These are phyloP conservation scores for Polyplosphaeria fusca DNA, from an alignment of 495 filamentous ascomycete genomes.

Conservation along the genomic window DNA sequence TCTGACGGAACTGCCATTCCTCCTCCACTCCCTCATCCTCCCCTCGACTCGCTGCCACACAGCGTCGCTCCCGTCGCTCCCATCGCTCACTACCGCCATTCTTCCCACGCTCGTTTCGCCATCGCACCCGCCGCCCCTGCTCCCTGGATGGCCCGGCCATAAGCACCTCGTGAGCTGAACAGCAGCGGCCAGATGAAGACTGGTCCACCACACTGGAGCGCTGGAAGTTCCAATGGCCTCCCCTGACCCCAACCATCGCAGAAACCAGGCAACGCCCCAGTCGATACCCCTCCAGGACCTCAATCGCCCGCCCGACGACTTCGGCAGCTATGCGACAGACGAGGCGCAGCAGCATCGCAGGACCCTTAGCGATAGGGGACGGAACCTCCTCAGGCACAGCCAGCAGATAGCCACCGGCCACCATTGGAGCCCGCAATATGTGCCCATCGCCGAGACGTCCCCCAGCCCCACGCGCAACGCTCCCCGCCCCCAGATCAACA, in stretches of 20 bases:
- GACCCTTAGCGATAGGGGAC: constrained; percentile 41
- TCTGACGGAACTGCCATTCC: neutral
- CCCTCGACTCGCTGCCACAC: neutral
- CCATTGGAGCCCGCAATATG: constrained; percentile 44
- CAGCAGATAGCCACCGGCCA: constrained; percentile 23
- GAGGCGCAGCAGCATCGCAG: constrained; percentile 38
- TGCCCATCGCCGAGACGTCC: constrained; percentile 54
- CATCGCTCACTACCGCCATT: neutral
- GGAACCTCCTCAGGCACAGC: constrained; percentile 35
- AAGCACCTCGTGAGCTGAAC: constrained; percentile 21
- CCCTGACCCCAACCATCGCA: constrained; percentile 50
- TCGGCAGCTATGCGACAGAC: constrained; percentile 33
- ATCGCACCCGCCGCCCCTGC: constrained; percentile 5
- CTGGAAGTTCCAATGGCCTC: constrained; percentile 55
- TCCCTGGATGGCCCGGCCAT: constrained; percentile 3
- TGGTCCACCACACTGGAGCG: constrained; percentile 13
- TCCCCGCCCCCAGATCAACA: constrained; percentile 21
- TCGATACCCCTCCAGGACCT: constrained; percentile 86
- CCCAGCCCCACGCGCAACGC: constrained; percentile 43
- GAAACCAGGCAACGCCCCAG: constrained; percentile 52
- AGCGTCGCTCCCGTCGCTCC: neutral
- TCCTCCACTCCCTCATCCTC: neutral
- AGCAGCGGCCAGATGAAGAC: constrained; percentile 29
- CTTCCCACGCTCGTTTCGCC: constrained; percentile 15
- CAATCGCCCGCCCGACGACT: constrained; percentile 55